Evolutionary conservation across 805 yeast genomes (phyloP), one percentile per base, ranked within the genome.

Genomic region (Saitoella complicata): DNA sequence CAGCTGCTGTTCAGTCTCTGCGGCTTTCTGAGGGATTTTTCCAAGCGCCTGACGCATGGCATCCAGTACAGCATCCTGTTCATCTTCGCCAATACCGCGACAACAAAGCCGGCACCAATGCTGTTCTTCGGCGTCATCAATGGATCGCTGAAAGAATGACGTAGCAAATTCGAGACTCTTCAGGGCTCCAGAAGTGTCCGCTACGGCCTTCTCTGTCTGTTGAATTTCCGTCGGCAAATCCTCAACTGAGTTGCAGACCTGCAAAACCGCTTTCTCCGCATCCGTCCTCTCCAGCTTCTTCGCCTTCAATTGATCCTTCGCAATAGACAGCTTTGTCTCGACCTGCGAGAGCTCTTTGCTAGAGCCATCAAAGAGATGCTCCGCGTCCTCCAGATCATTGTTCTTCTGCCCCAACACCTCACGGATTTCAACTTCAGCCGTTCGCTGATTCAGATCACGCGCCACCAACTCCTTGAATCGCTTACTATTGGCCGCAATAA

Each of bases 101-200:
- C 73, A 72, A 59, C 97, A 88, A 39, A 87, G 63, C 38, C 78
- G 63, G 59, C 96, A 88, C 41, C 21, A 21, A 21, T 21, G 21
- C 21, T 21, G 21, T 4, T 21, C 21, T 4, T 21, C 21, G 21
- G 21, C 21, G 21, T 21, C 21, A 21, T 21, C 21, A 21, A 21
- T 21, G 21, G 21, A 21, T 21, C 21, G 21, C 21, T 21, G 21
- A 4, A 21, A 21, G 21, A 21, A 21, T 21, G 21, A 21, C 21
- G 21, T 21, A 3, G 21, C 21, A 21, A 21, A 21, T 4, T 21
- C 21, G 21, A 21, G 21, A 21, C 21, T 21, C 21, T 21, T 21
- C 21, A 21, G 21, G 2, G 21, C 21, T 4, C 21, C 21, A 4
- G 21, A 21, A 21, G 21, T 21, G 4, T 21, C 21, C 21, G 21